phyloP scores from a whole-genome alignment of 495 filamentous ascomycete genomes.

The Penicillium canariense region DNA sequence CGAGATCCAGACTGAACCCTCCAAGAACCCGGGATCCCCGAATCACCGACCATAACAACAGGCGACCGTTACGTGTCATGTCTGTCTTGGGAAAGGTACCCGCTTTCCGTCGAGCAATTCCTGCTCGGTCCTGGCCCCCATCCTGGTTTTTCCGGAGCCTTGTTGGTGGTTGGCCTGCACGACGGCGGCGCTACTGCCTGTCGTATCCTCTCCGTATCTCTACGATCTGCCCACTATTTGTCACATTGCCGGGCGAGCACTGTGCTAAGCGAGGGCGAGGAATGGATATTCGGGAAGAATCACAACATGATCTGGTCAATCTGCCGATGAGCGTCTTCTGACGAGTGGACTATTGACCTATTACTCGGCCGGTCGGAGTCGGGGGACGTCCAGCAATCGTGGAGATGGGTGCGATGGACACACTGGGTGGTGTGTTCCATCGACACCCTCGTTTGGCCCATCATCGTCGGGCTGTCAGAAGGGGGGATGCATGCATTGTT shows the following conservation, averaged over 20 bases:
- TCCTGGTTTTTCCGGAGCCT: neutral
- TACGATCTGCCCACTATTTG: neutral
- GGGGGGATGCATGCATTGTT: conserved; percentile 5
- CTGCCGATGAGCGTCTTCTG: neutral
- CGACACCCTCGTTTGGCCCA: neutral
- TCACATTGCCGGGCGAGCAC: conserved; percentile 1
- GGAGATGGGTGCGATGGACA: no score
- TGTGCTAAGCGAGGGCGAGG: neutral
- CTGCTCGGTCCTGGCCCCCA: neutral
- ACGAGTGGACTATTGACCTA: neutral
- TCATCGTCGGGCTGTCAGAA: neutral
- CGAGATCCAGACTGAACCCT: neutral
- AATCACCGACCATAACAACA: conserved; percentile 5
- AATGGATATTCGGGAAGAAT: conserved; percentile 6
- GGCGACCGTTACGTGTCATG: conserved; percentile 42
- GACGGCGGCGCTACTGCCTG: neutral
- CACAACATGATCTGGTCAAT: neutral
- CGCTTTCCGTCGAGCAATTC: conserved; percentile 1
- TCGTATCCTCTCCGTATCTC: neutral
- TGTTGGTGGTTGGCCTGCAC: neutral
- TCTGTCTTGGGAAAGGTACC: conserved; percentile 27
- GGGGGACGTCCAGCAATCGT: neutral
- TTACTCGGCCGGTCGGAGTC: neutral
- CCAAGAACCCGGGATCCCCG: conserved; percentile 14
- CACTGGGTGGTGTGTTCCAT: neutral